phyloP scores from a whole-genome alignment of 495 filamentous ascomycete species.

The Penicillium canescens region DNA sequence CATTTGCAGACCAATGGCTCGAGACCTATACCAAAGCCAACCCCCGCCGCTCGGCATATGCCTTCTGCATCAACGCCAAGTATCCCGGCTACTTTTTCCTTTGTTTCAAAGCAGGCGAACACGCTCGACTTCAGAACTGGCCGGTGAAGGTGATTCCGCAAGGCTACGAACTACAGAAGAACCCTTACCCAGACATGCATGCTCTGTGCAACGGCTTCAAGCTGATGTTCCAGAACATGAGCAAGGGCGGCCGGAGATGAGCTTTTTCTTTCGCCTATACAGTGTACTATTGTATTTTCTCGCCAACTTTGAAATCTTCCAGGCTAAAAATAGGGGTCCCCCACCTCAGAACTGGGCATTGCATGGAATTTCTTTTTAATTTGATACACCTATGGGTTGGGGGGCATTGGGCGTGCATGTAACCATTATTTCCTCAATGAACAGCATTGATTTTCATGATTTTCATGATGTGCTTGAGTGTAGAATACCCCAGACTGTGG shows the following conservation, averaged over 20 bases:
- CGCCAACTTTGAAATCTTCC: constrained; percentile 1
- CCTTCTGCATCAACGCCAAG: constrained; percentile 89
- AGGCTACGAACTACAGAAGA: constrained; percentile 82
- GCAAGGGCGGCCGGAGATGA: constrained; percentile 35
- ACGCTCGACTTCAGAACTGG: constrained; percentile 73
- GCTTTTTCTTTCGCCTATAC: constrained; percentile 16
- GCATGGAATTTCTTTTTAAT: constrained; percentile 24
- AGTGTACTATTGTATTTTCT: constrained; percentile 26
- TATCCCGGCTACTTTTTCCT: constrained; percentile 93
- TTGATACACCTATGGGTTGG: constrained; percentile 28
- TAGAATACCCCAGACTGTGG: too few relatives aligned
- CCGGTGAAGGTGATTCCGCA: constrained; percentile 87
- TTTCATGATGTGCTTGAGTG: too few relatives aligned
- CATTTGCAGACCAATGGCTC: constrained; percentile 80
- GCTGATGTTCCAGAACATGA: constrained; percentile 58
- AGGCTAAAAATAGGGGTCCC: constrained; percentile 12
- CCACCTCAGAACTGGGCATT: constrained; percentile 16
- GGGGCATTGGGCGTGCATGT: constrained; percentile 19
- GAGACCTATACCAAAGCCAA: constrained; percentile 94
- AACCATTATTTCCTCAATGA: constrained; percentile 18
- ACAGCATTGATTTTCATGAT: not conserved
- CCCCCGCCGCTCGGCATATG: constrained; percentile 88
- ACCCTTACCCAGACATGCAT: constrained; percentile 88
- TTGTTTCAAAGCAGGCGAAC: constrained; percentile 88
- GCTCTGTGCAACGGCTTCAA: constrained; percentile 90